Base-by-base conservation (phyloP, 2,329 filamentous ascomycete genomes). In the Chrysosporium keratinophilum region DNA sequence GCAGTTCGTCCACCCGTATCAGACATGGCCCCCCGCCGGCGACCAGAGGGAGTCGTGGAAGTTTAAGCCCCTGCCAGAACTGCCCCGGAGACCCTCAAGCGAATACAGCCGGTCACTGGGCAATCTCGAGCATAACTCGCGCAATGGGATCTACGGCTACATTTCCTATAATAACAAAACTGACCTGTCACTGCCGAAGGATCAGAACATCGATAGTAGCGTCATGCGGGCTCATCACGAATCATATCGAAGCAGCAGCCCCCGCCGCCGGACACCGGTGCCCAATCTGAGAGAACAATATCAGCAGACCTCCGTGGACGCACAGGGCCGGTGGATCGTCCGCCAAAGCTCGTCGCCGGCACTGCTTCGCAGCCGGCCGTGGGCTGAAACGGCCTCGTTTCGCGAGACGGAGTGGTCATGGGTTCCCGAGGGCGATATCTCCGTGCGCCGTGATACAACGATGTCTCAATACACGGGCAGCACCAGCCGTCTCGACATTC, bases 1-100 rank as follows among this genome's bases (percentile, higher is more conserved):
- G 49, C 50, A 56, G 23, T 58, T 56, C 41, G 48, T 60, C 20
- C 58, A 56, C 10, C 58, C 57, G 23, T 5, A 31, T 40, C 41
- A 52, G 35, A 12, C 41, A 12, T 46, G 42, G 50, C 50, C 50
- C 5, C 17, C 15, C n/a, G 50, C 23, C 23, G 23, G 7, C 23
- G 50, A 52, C 12, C 50, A 46, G 28, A 52, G 31, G 14, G 34
- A 45, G 6, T 20, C 50, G 5, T 52, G 50, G 50, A 52, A 23
- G 14, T 46, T 23, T 33, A 52, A 52, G n/a, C 50, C 50, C 3
- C 20, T 52, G 41, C 50, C 50, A 11, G 50, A 37, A 6, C 19
- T 52, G 7, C 50, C 50, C 15, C 31, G 50, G 12, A 19, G 14
- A 42, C 2, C 33, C 12, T 52, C 50, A 11, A 46, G 50, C 31